These are phyloP conservation scores for Ophiostoma piceae DNA, from an alignment of 2,329 filamentous ascomycete genomes.

Conservation along the genomic window DNA sequence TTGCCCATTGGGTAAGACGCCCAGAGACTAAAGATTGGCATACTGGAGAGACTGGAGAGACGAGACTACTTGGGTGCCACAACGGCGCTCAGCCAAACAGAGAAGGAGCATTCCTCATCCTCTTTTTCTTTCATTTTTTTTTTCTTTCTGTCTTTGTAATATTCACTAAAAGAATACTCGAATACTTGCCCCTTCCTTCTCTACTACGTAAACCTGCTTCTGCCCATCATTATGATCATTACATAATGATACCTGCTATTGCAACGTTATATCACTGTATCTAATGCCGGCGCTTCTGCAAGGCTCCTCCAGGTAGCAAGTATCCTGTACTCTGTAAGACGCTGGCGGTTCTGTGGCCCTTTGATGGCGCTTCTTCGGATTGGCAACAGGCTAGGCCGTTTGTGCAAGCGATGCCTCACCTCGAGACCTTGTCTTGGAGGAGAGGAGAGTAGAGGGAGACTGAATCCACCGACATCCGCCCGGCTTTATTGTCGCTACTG, in stretches of 20 bases:
- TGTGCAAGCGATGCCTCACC: constrained; percentile 8
- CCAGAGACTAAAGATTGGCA: neutral
- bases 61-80: neutral
- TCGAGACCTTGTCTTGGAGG: neutral
- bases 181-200: neutral
- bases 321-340: neutral
- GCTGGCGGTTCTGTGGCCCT: constrained; percentile 15
- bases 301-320: neutral
- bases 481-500: constrained; percentile 5
- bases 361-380: constrained; percentile 23
- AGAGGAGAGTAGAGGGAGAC: too few species aligned
- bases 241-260: neutral
- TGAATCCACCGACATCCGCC: constrained; percentile 22
- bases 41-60: too few species aligned
- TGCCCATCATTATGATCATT: neutral
- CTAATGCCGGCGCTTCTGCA: neutral
- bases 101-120: neutral
- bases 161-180: too few species aligned
- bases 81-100: neutral
- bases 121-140: too few species aligned
- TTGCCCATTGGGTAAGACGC: neutral
- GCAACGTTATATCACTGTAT: neutral
- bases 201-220: neutral
- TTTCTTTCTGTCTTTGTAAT: too few species aligned
- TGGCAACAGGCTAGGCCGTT: constrained; percentile 21